Percentiles rank a stretch among this genome's conserved stretches.
Conservation (phyloP, 2,329 filamentous ascomycete species). For the Samsoniella hepiali region DNA sequence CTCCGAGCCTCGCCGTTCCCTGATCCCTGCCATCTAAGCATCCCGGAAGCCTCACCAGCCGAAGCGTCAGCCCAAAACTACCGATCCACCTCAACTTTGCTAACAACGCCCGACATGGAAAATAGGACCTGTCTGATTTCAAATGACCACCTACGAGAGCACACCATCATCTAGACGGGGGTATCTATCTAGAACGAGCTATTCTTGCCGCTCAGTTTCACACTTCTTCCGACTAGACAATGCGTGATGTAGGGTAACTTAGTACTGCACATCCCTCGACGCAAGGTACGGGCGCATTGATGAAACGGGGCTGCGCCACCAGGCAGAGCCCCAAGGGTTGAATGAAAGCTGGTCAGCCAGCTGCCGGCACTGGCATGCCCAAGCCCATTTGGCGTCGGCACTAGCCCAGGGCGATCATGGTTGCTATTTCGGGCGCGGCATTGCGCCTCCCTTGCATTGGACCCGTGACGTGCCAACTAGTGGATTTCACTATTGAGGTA, state of each 20-base stretch:
- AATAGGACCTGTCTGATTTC: neutral
- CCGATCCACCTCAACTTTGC: neutral
- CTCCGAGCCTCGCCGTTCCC: neutral
- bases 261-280: too few relatives aligned
- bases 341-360: too few relatives aligned
- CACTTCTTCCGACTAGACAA: neutral
- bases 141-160: neutral
- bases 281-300: too few relatives aligned
- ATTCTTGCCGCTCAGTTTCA: neutral
- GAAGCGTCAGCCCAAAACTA: constrained; percentile 7
- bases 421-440: too few relatives aligned
- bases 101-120: neutral
- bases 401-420: too few relatives aligned
- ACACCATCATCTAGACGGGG: neutral
- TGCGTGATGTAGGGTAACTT: neutral
- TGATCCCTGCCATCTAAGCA: neutral
- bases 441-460: too few relatives aligned
- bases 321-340: too few relatives aligned
- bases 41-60: neutral
- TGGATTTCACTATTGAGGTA: too few relatives aligned
- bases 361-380: too few relatives aligned
- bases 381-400: too few relatives aligned
- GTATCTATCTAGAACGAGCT: neutral
- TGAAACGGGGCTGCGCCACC: too few relatives aligned
- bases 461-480: too few relatives aligned